phyloP scores from a whole-genome alignment of 768 basidiomycete species.

The Lactarius sanguifluus region DNA sequence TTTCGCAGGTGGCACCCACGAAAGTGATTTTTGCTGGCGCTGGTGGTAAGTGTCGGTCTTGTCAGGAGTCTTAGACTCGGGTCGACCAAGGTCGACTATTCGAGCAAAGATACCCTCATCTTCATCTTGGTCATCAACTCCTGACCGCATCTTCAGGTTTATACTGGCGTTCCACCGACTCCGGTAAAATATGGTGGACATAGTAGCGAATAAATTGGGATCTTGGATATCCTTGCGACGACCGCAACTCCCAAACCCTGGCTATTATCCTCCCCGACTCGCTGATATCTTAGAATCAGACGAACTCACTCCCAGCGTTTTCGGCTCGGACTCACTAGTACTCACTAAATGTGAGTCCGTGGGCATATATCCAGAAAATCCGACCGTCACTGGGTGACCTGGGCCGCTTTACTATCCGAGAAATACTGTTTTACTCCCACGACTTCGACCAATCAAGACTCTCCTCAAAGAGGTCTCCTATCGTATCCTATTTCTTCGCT shows the following conservation, averaged over 20 bases:
- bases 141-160: neutral
- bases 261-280: no score
- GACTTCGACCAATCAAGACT: slow-evolving; percentile 51
- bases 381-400: slow-evolving; percentile 51
- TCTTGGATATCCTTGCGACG: no score
- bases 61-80: neutral
- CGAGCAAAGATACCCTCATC: neutral
- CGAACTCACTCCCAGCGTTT: neutral
- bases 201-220: no score
- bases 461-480: slow-evolving; percentile 69
- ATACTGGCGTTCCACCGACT: neutral
- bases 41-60: neutral
- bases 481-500: slow-evolving; percentile 41
- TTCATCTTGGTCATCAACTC: neutral
- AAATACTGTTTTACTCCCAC: slow-evolving; percentile 58
- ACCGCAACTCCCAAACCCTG: no score
- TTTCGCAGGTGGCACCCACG: neutral
- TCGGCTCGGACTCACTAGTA: neutral
- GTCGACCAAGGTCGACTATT: neutral
- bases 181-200: neutral
- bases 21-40: neutral
- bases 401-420: slow-evolving; percentile 62
- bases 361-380: slow-evolving; percentile 6
- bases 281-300: neutral
- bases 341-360: slow-evolving; percentile 8